These are phyloP conservation scores for Xerocomus brunneocitrinus DNA, from an alignment of 768 basidiomycete genomes.

Conservation along the genomic window DNA sequence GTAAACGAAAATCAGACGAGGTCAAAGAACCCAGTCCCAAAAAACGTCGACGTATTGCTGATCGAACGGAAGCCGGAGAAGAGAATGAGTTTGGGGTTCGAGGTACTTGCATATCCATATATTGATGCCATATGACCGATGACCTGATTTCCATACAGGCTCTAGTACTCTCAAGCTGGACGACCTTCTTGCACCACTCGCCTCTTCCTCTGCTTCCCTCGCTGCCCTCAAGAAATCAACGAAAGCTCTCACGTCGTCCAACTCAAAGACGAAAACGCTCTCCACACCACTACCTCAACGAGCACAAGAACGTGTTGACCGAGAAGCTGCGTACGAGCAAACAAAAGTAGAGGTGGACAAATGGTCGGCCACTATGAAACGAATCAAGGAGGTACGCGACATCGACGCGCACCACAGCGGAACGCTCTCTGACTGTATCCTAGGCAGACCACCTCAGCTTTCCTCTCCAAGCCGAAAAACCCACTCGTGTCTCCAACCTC, in stretches of 20 bases:
- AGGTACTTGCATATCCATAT: constrained; percentile 31
- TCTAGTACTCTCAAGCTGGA: constrained; percentile 55
- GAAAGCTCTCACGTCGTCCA: constrained; percentile 55
- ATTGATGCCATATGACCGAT: not conserved
- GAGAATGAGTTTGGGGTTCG: constrained; percentile 77
- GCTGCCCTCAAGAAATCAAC: constrained; percentile 66
- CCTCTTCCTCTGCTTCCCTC: constrained; percentile 54
- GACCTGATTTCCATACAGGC: constrained; percentile 13
- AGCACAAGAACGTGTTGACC: constrained; percentile 83
- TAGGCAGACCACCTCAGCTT: constrained; percentile 87
- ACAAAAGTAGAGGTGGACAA: constrained; percentile 91
- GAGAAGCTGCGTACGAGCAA: constrained; percentile 91
- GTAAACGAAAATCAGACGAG: constrained; percentile 49
- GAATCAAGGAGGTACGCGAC: constrained; percentile 71
- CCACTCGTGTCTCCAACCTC: constrained; percentile 59
- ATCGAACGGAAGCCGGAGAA: constrained; percentile 71
- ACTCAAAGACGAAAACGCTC: constrained; percentile 55
- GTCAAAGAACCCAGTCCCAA: constrained; percentile 28
- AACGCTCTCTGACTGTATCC: not conserved
- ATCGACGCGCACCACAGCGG: not conserved
- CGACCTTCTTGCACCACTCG: constrained; percentile 72
- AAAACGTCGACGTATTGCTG: constrained; percentile 59
- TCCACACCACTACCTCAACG: constrained; percentile 83
- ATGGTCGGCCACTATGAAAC: constrained; percentile 90
- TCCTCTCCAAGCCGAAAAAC: constrained; percentile 65